Base-by-base conservation (phyloP, 805 yeast species). In the Metschnikowia gruessii region DNA sequence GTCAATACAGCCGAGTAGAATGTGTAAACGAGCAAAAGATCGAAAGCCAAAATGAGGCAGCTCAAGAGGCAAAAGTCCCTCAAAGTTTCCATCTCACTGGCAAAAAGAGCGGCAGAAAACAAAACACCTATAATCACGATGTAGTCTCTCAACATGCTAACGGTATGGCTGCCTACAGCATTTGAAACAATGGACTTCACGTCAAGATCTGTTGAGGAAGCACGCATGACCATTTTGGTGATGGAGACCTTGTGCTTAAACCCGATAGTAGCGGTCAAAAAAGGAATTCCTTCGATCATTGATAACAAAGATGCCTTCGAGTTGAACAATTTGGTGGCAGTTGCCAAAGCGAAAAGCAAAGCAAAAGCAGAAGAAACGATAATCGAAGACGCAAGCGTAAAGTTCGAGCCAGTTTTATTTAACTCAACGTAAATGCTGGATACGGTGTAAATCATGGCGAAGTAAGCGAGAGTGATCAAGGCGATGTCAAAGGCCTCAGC, bases 211-310 rank as follows among this genome's bases (percentile, higher is more conserved):
- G 68, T 53, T 39, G 68, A 56, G 45, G 66, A 58, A 22, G 76
- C 70, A 33, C 68, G 64, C 56, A 79, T 59, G 19, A 84, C 82
- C 38, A 79, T 77, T 17, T 77, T 69, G 1, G 97, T 85, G 52
- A 90, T 75, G 11, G 80, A 73, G 16, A 88, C 79, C 59, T 91
- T 89, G 63, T 87, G 86, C 62, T 88, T 90, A 68, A 92, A 92
- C 1, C 98, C 99, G 60, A 92, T 81, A 4, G 89, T 83, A 17
- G 95, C 89, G 18, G 92, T 95, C 60, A 92, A 77, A 66, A 92
- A 92, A 18, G 99, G 99, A 38, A 92, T 69, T 29, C 97, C 97
- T 69, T 92, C 97, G 47, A 90, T 80, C 54, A 92, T 73, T 45
- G 87, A 81, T 45, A 87, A 70, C 45, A 88, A 72, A 8, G 95